Evolutionary conservation across 2,329 filamentous ascomycete species (phyloP).

Genomic region (Karstenula rhodostoma): DNA sequence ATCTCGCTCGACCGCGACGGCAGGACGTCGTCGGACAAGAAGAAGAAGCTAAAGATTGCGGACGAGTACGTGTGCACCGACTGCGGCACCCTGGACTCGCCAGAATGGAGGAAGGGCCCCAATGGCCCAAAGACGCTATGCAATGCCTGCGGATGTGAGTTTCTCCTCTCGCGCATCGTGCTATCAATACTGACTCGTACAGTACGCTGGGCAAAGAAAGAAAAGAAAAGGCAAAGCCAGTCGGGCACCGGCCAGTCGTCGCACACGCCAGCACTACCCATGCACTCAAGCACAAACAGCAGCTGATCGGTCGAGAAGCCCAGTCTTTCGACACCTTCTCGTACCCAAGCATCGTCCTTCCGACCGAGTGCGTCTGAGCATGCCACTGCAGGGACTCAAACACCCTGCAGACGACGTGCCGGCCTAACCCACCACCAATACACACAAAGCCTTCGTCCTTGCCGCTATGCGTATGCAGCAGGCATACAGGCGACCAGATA

Average conservation of each 20-base stretch:
- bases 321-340: no score
- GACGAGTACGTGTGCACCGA: constrained; percentile 96
- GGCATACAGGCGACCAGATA: background rate
- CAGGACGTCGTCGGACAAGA: constrained; percentile 73
- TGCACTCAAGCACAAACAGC: constrained; percentile 43
- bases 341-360: background rate
- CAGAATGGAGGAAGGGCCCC: constrained; percentile 95
- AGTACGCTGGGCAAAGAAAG: constrained; percentile 72
- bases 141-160: constrained; percentile 87
- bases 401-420: no score
- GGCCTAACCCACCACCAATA: no score
- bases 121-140: constrained; percentile 93
- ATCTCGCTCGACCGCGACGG: constrained; percentile 82
- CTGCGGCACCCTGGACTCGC: constrained; percentile 92
- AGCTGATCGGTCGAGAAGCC: constrained; percentile 29
- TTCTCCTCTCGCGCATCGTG: background rate
- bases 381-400: background rate
- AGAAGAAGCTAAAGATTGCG: constrained; percentile 81
- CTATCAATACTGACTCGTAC: constrained; percentile 27
- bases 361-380: background rate
- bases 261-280: constrained; percentile 34
- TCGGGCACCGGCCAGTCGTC: constrained; percentile 21
- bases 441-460: no score
- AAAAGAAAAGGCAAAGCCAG: constrained; percentile 70
- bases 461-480: background rate